These are phyloP conservation scores for Aspergillus arachidicola DNA, from an alignment of 2,329 filamentous ascomycete genomes.

Conservation along the genomic window DNA sequence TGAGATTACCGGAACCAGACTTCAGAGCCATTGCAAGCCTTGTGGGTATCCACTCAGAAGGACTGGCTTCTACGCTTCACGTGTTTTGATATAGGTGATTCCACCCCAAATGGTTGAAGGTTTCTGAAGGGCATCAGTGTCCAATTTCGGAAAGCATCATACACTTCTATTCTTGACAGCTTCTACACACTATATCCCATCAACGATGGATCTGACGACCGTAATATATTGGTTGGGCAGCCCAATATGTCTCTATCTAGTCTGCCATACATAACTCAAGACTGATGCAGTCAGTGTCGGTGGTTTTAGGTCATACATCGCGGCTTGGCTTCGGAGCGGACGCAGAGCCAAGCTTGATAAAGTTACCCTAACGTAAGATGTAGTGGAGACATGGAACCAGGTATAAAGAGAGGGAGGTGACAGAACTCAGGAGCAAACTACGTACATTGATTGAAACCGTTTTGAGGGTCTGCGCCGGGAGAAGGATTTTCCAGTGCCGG, in stretches of 20 bases:
- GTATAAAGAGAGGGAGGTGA: background rate
- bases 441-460: background rate
- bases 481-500: background rate
- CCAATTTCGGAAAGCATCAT: background rate
- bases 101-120: background rate
- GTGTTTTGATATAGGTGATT: background rate
- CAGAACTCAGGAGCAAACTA: no score
- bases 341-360: background rate
- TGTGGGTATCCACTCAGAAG: background rate
- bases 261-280: background rate
- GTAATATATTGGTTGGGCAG: background rate
- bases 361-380: background rate
- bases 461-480: background rate
- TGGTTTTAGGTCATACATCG: background rate
- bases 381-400: background rate
- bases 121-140: background rate
- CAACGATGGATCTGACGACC: background rate
- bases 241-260: background rate
- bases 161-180: background rate
- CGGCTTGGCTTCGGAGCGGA: background rate
- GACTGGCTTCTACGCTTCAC: background rate
- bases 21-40: background rate
- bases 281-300: background rate
- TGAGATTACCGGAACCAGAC: background rate
- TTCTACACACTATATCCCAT: background rate